These are phyloP conservation scores for Penicillium egyptiacum DNA, from an alignment of 495 filamentous ascomycete species.

Conservation along the genomic window DNA sequence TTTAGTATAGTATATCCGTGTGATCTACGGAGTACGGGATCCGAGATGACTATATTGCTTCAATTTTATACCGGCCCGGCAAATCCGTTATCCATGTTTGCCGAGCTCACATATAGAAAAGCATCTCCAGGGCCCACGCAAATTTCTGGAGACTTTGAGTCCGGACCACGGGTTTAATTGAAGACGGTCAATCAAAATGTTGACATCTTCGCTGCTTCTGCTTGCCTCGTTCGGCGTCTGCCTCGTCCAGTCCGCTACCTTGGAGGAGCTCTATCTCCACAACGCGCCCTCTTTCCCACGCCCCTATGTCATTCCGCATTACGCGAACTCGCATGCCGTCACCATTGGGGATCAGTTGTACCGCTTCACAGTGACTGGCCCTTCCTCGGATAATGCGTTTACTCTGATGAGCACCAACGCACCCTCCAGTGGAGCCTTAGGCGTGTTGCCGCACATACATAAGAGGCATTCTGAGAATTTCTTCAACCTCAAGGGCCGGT, in stretches of 20 bases:
- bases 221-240: constrained; percentile 9
- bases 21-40: too few relatives aligned
- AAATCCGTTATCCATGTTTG: too few relatives aligned
- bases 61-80: too few relatives aligned
- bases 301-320: constrained; percentile 35
- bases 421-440: constrained; percentile 26
- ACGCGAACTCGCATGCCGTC: constrained; percentile 34
- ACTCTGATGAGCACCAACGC: constrained; percentile 45
- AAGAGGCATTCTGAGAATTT: constrained; percentile 47
- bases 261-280: constrained; percentile 28
- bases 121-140: neutral
- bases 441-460: constrained; percentile 46
- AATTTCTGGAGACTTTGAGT: neutral
- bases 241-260: constrained; percentile 15
- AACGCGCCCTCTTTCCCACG: constrained; percentile 30
- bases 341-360: constrained; percentile 28
- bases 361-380: constrained; percentile 43
- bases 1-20: too few relatives aligned
- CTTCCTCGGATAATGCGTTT: constrained; percentile 44
- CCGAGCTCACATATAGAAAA: neutral
- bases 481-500: constrained; percentile 44
- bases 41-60: too few relatives aligned
- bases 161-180: neutral
- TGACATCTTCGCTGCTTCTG: constrained; percentile 16
- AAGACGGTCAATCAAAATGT: constrained; percentile 9